Evolutionary conservation across 371 early-diverging fungal species (phyloP).

Genomic region (Phascolomyces articulosus): DNA sequence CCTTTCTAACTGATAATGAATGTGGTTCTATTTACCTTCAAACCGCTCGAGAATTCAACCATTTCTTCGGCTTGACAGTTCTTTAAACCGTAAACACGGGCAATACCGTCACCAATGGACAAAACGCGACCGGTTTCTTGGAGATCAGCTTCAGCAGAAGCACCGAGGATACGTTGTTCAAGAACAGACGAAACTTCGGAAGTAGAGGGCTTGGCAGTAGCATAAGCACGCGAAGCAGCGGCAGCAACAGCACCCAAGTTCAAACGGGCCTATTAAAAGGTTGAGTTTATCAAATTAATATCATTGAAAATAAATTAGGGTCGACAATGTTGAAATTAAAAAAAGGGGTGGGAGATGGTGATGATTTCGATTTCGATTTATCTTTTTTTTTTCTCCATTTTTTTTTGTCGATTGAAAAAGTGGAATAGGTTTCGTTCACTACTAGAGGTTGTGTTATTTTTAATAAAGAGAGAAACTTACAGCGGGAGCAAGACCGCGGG

Average conservation of each 20-base stretch:
- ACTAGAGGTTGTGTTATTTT: background rate
- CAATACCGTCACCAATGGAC: constrained; percentile 98
- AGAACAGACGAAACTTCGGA: constrained; percentile 88
- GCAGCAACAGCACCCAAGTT: constrained; percentile 63
- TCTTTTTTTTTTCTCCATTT: too few species aligned
- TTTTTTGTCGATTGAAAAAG: too few species aligned
- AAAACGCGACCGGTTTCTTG: constrained; percentile 96
- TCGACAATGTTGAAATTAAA: constrained; percentile 1
- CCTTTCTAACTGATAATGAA: too few species aligned
- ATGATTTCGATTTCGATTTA: background rate
- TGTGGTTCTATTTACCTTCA: constrained; percentile 79
- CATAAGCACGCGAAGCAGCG: constrained; percentile 42
- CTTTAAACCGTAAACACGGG: constrained; percentile 94
- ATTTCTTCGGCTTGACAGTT: constrained; percentile 98
- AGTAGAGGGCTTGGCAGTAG: constrained; percentile 65
- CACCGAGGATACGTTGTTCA: constrained; percentile 90
- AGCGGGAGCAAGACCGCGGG: constrained; percentile 49
- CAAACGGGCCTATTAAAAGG: constrained; percentile 48
- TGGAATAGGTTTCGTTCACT: too few species aligned
- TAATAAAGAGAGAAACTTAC: constrained; percentile 28
- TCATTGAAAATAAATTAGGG: constrained; percentile 6
- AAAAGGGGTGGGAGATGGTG: background rate
- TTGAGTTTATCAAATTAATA: background rate
- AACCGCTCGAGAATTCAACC: constrained; percentile 97
- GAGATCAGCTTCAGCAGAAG: constrained; percentile 76